Base-by-base conservation (phyloP, 1,284 basidiomycete genomes). In the Tetrapyrgos nigripes region DNA sequence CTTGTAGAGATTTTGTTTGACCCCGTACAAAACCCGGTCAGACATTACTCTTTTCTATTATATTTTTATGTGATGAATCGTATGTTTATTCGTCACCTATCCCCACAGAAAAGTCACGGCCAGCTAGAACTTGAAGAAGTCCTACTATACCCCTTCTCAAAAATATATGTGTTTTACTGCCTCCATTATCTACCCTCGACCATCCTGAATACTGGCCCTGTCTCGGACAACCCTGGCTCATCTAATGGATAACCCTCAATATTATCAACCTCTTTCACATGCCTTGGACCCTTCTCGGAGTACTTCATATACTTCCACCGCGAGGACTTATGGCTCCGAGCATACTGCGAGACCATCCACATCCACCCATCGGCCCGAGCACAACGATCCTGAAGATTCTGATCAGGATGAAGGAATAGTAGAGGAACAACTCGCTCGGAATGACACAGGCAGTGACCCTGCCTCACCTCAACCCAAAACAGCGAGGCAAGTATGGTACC, bases 241-340 rank as follows among this genome's bases (percentile, higher is more conserved):
- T 14, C 17, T 40, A 62, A 90, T 89, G 88, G 88, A 89, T 74
- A 88, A 89, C 70, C 85, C 86, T 57, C 89, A 91, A 71, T 85
- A 89, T 68, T 91, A 91, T 76, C 88, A 90, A 64, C 87, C 89
- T 45, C 80, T 92, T 67, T 92, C 89, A 60, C 86, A 90, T 77
- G 90, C 89, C 50, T 79, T 92, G 50, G 78, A 89, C 70, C 87
- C 85, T 2, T 85, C 83, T 56, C 44, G 56, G 58, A 53, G 62
- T 62, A 60, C 64, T 50, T 76, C 74, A 59, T 74, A 63, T 75
- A 62, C 44, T 65, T 70, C 21, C 76, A 73, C 61, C 13, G 60
- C 68, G 26, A 55, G 59, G 50, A 59, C 68, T 59, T 70, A 71
- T 50, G 67, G 64, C n/a, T 66, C 66, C 28, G 73, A 72, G 56